These are phyloP conservation scores for Pseudoneurospora amorphoporcata DNA, from an alignment of 495 filamentous ascomycete species.

Conservation along the genomic window DNA sequence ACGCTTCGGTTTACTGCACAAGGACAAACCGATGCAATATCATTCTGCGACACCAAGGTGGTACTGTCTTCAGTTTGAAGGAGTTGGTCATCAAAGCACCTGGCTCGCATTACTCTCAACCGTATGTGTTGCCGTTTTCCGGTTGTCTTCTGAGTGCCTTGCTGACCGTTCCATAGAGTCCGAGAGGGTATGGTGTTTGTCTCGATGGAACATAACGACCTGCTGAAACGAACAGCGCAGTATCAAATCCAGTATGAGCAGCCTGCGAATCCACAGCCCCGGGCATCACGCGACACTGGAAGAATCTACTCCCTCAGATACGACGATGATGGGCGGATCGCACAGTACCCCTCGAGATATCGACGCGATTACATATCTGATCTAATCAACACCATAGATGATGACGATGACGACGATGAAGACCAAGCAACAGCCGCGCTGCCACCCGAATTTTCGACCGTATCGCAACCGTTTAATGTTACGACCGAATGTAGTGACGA, in stretches of 20 bases:
- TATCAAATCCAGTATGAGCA: conserved; percentile 64
- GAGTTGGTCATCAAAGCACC: conserved; percentile 86
- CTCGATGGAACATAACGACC: conserved; percentile 68
- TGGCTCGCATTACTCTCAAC: conserved; percentile 66
- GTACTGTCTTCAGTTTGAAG: conserved; percentile 66
- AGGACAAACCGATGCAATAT: conserved; percentile 75
- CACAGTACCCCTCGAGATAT: conserved; percentile 24
- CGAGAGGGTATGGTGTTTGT: conserved; percentile 93
- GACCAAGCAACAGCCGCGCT: conserved; percentile 38
- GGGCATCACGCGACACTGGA: conserved; percentile 15
- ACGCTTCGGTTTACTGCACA: conserved; percentile 81
- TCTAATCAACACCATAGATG: conserved; percentile 6
- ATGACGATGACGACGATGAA: conserved; percentile 45
- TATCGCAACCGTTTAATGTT: conserved; percentile 32
- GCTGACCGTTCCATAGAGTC: conserved; percentile 44
- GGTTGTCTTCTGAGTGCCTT: not conserved
- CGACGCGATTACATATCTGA: conserved; percentile 25
- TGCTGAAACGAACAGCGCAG: conserved; percentile 59
- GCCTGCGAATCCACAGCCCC: conserved; percentile 6
- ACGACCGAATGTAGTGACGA: conserved; percentile 46
- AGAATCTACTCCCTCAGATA: conserved; percentile 36
- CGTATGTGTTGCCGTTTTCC: conserved; percentile 47
- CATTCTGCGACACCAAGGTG: conserved; percentile 67
- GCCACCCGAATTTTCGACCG: conserved; percentile 38
- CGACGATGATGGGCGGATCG: conserved; percentile 32